Base-by-base conservation (phyloP, 2,329 filamentous ascomycete species). In the Endothia cerciana region DNA sequence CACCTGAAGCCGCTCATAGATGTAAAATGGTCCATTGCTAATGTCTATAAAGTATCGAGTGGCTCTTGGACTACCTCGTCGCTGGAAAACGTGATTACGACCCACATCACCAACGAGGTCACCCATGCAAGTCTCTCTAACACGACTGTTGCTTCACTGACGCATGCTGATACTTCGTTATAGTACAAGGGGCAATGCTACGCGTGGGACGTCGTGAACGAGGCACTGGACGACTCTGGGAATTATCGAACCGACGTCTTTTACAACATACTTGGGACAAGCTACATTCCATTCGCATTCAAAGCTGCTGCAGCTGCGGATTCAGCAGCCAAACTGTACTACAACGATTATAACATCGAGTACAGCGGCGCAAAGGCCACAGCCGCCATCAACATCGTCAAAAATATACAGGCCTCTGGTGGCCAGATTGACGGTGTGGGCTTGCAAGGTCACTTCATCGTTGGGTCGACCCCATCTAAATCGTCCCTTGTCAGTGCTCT, bases 121-220 rank as follows among this genome's bases (percentile, higher is more conserved):
- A 78, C 76, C 8, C 82, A 88, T 19, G 56, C 25, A 43, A 74
- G 89, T 59, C 38, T 28, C 3, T 10, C 22, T 38, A 6, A 4
- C 6, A 41, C 22, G 8, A 15, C 30, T 57, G 8, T 10, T n/a
- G 15, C 19, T 25, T 38, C 10, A 11, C 4, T 40, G 28, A 33
- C 36, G 15, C 17, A 41, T 47, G 43, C 58, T 60, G 38, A 49
- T 17, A 49, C 19, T 11, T 30, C n/a, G 28, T 22, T 8, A 10
- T 25, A 61, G 59, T 63, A 84, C 78, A 83, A 83, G 73, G 83
- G 85, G 63, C 79, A 85, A 70, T 88, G 87, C 75, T 85, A 86
- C 72, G 81, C 83, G 38, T 90, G 87, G 87, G 87, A 90, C 64
- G 87, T 90, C 0, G 82, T 89, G 36, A 90, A 90, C 73, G 87